Base-by-base conservation (phyloP, 2,329 filamentous ascomycete genomes). In the Lasiodiplodia theobromae region DNA sequence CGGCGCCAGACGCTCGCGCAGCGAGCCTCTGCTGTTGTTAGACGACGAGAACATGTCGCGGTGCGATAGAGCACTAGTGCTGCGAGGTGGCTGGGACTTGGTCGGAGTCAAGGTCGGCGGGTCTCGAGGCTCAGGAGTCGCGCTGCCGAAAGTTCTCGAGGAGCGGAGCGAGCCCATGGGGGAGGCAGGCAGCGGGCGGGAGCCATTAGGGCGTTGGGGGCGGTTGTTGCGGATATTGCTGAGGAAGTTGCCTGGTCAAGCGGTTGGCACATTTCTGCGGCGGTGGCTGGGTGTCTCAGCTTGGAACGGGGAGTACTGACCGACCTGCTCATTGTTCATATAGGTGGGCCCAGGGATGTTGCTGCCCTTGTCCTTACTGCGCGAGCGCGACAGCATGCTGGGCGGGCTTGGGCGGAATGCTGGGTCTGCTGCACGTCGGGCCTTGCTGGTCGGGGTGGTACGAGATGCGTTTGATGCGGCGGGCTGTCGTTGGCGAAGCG, bases 201-300 rank as follows among this genome's bases (percentile, higher is more conserved):
- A 90, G 70, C 92, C 91, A 68, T 88, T 90, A 10, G 92, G 92
- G 68, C 92, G 86, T 44, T 86, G 84, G 68, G 88, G 83, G 64
- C 90, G 88, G 78, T 87, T 91, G 72, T 86, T 88, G 72, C 92
- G 89, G 44, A 95, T 86, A 72, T 90, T 88, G 73, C 89, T 85
- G 44, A 94, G 86, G 78, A 93, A 94, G 70, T 85, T 84, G 72
- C 89, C 91, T 93, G 80, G 70, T 47, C 37, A 63, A 63, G 47
- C 31, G 70, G 72, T 71, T 69, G 66, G 54, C 49, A 31, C 18
- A 51, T 31, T 11, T 34, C 28, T 28, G 28, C 21, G 53, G 44
- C 11, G 49, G 31, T 25, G 44, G 44, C 28, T 23, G 37, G 34
- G 23, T n/a, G 57, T 60, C 37, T 60, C 21, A 16, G 12, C 2